Evolutionary conservation across 805 yeast genomes (phyloP), one percentile per base, ranked within the genome.

Genomic region (Nakazawaea pomicola): DNA sequence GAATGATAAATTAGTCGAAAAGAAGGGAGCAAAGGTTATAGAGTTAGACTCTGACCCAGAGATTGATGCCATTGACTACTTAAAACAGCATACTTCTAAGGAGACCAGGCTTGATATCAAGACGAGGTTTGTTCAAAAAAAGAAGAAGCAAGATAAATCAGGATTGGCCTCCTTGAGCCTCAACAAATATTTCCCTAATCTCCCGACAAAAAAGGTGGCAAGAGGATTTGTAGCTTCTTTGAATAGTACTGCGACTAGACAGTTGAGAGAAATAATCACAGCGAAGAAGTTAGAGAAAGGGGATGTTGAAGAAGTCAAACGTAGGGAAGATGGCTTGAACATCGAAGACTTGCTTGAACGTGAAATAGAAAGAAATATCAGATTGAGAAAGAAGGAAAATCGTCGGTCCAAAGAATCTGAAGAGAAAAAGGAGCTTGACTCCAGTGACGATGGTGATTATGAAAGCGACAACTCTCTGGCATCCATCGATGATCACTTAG

Each of bases 401-500:
- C 29, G 28, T n/a, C 47, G 45, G 10, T 42, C 37, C 10, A 31
- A 31, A 16, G 31, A 44, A 49, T 16, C 47, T 36, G 33, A 41
- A 44, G 34, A 19, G 44, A 35, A 32, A 2, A 50, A 49, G 3
- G 38, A 48, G 16, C 28, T 36, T n/a, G 46, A 33, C 10, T 37
- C 46, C 23, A 55, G 53, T 9, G 54, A 50, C 3, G 59, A 49
- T 8, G 50, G 19, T 61, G 35, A 25, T 17, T 48, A 48, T 18
- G 59, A 52, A 14, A 48, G 48, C 6, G 57, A 46, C 8, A 57
- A 49, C 11, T 49, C 42, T 23, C 46, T 46, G n/a, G n/a, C n/a
- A n/a, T n/a, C n/a, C n/a, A n/a, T n/a, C n/a, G n/a, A n/a, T n/a
- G n/a, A n/a, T n/a, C n/a, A n/a, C n/a, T n/a, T n/a, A n/a, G n/a